These are phyloP conservation scores for Metschnikowia noctiluminum DNA, from an alignment of 805 yeast species.

Conservation along the genomic window DNA sequence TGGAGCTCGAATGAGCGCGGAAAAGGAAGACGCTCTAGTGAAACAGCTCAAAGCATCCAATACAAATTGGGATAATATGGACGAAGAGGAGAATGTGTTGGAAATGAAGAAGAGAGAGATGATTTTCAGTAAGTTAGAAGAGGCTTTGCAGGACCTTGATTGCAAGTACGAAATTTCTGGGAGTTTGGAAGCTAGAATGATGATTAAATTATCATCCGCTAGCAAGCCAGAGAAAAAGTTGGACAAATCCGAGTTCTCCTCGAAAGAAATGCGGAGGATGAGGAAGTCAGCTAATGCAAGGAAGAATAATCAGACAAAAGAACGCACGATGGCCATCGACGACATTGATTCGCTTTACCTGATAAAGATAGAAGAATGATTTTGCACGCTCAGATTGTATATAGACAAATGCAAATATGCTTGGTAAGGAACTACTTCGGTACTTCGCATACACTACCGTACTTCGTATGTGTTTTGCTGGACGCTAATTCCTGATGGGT, in stretches of 20 bases:
- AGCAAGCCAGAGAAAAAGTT: slow-evolving; percentile 1
- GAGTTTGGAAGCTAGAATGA: slow-evolving; percentile 22
- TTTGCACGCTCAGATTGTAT: slow-evolving; percentile 4
- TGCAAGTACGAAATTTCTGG: slow-evolving; percentile 30
- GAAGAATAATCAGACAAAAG: slow-evolving; percentile 18
- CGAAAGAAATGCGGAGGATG: slow-evolving; percentile 18
- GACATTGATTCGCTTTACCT: slow-evolving; percentile 40
- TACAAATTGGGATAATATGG: slow-evolving; percentile 12
- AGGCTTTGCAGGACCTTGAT: slow-evolving; percentile 28
- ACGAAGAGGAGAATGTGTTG: slow-evolving; percentile 16
- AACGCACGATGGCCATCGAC: slow-evolving; percentile 22
- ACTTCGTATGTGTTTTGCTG: slow-evolving; percentile 9
- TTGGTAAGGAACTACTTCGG: too few relatives aligned
- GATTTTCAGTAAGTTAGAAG: slow-evolving; percentile 25
- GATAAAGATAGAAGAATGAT: slow-evolving; percentile 37
- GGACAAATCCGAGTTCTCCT: slow-evolving; percentile 7
- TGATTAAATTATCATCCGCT: slow-evolving; percentile 18
- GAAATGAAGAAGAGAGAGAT: slow-evolving; percentile 28
- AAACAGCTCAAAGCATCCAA: slow-evolving; percentile 6
- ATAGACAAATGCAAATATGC: background rate
- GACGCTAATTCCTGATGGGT: slow-evolving; percentile 12
- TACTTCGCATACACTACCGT: slow-evolving; percentile 17
- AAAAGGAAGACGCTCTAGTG: slow-evolving; percentile 14
- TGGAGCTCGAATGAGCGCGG: slow-evolving; percentile 13
- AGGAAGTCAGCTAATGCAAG: slow-evolving; percentile 17